Conservation (phyloP, 75 land plant genomes). For the Cryptomeria japonica region DNA sequence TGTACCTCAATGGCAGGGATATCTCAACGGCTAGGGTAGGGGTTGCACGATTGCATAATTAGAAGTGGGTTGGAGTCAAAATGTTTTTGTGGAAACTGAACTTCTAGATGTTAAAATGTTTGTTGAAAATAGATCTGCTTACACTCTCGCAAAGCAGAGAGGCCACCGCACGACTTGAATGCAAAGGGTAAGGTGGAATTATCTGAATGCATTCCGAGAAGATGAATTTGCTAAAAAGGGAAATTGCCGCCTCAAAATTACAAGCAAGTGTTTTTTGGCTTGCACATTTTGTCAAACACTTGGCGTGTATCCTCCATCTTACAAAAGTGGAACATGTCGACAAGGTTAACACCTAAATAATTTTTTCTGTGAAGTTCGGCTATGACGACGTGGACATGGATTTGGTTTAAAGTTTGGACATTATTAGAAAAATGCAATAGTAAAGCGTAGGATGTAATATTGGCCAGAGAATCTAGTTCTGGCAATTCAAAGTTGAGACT, state of each 20-base stretch:
- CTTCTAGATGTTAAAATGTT: too few species aligned
- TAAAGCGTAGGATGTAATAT: background rate
- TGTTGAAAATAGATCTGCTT: background rate
- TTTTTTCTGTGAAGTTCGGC: background rate
- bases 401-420: background rate
- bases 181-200: conserved; percentile 52
- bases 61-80: too few species aligned
- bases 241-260: conserved; percentile 11
- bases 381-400: background rate
- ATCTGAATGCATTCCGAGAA: conserved; percentile 22
- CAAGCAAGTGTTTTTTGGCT: conserved; percentile 38
- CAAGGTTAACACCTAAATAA: conserved; percentile 2
- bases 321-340: conserved; percentile 6
- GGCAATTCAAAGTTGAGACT: too few species aligned
- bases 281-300: conserved; percentile 32
- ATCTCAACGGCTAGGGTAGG: too few species aligned
- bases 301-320: conserved; percentile 10
- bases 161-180: too few species aligned
- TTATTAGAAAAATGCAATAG: background rate
- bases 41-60: too few species aligned
- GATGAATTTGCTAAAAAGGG: conserved; percentile 34
- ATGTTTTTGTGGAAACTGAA: background rate
- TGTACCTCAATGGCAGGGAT: too few species aligned
- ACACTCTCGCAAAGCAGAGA: too few species aligned
- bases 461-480: too few species aligned